phyloP scores from a whole-genome alignment of 2,329 filamentous ascomycete genomes.

The Cephalotrichum gorgonifer region DNA sequence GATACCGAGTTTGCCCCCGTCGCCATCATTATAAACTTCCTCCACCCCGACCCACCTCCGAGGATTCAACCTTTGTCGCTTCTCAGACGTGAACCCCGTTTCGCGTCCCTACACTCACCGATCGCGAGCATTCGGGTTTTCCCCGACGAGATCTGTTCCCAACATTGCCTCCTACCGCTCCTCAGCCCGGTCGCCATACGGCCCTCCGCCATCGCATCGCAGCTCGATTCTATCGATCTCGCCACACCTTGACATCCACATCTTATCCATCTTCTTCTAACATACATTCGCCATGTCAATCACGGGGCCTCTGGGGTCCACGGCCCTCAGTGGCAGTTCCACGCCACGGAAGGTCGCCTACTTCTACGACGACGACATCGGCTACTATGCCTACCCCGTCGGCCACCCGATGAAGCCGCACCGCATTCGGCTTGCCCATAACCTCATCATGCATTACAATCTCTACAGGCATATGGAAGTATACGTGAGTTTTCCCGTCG shows the following conservation, averaged over 20 bases:
- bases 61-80: background rate
- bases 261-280: background rate
- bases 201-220: background rate
- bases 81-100: background rate
- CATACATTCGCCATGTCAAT: background rate
- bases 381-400: slow-evolving; percentile 94
- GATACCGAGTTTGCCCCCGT: background rate
- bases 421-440: slow-evolving; percentile 87
- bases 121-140: background rate
- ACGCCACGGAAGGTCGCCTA: slow-evolving; percentile 80
- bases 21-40: background rate
- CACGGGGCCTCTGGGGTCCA: slow-evolving; percentile 23
- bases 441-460: slow-evolving; percentile 91
- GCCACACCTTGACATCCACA: background rate
- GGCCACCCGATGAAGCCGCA: slow-evolving; percentile 99
- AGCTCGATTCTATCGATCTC: background rate
- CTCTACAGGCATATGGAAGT: slow-evolving; percentile 96
- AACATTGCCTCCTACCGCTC: background rate
- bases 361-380: slow-evolving; percentile 97
- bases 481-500: slow-evolving; percentile 55
- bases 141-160: background rate
- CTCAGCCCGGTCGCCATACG: background rate
- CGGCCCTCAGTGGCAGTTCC: slow-evolving; percentile 31
- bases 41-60: background rate
- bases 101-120: background rate